phyloP scores from a whole-genome alignment of 202 grass and related monocot species.

The Tripidium arundinaceum region DNA sequence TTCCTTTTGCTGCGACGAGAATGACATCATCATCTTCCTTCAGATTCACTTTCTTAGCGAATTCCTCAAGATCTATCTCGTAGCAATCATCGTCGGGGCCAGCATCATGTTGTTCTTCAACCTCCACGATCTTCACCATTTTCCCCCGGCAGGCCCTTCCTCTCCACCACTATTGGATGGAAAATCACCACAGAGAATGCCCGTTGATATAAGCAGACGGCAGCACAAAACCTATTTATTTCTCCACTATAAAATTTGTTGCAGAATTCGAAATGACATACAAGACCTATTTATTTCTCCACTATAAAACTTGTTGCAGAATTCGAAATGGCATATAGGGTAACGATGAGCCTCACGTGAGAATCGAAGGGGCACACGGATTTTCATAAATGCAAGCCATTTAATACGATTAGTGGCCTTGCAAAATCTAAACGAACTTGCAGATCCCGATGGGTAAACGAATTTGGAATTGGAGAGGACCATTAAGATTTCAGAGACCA shows the following conservation, averaged over 20 bases:
- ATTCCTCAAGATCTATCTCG: slow-evolving; percentile 43
- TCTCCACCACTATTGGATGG: not conserved
- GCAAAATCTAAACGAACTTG: not conserved
- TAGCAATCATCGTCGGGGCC: slow-evolving; percentile 50
- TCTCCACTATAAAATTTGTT: not conserved
- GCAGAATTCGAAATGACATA: slow-evolving; percentile 32
- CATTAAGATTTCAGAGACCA: not conserved
- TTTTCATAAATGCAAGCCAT: not conserved
- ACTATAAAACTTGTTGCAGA: slow-evolving; percentile 7
- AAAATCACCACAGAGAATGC: not conserved
- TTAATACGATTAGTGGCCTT: not conserved
- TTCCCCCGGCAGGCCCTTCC: not conserved
- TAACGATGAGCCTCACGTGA: slow-evolving; percentile 26
- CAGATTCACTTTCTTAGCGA: slow-evolving; percentile 30
- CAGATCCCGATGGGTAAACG: not conserved
- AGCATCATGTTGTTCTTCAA: not conserved
- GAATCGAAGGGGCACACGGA: slow-evolving; percentile 10
- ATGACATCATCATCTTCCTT: slow-evolving; percentile 45
- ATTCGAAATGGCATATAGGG: slow-evolving; percentile 22
- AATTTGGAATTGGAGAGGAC: not conserved
- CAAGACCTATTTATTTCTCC: slow-evolving; percentile 1
- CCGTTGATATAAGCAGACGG: slow-evolving; percentile 25
- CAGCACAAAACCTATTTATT: not conserved
- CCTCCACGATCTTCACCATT: slow-evolving; percentile 34
- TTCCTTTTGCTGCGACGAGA: slow-evolving; percentile 48